A percentile compares a stretch with the other conserved stretches of the same genome.
Conservation (phyloP, 768 basidiomycete genomes). For the Lactifluus piperatus region DNA sequence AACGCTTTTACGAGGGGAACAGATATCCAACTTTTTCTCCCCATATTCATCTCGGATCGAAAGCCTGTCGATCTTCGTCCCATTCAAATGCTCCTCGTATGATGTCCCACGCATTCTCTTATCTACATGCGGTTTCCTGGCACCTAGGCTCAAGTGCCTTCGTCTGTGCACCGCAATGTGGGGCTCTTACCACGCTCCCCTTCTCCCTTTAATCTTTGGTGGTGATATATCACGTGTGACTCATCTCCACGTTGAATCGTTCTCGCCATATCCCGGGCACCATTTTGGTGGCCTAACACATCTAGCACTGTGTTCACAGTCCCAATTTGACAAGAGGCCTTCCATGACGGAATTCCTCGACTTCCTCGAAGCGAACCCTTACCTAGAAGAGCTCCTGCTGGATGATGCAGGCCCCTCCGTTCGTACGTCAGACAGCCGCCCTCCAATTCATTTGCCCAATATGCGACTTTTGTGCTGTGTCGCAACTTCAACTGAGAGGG, state of each 20-base stretch:
- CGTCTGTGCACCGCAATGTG: conserved; percentile 21
- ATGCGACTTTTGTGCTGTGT: conserved; percentile 17
- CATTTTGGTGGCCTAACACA: conserved; percentile 18
- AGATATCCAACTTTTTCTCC: conserved; percentile 18
- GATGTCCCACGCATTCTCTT: conserved; percentile 16
- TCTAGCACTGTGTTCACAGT: conserved; percentile 20
- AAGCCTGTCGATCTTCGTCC: conserved; percentile 14
- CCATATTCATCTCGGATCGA: conserved; percentile 18
- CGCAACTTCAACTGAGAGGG: conserved; percentile 11
- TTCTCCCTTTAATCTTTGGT: conserved; percentile 16
- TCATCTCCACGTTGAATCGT: conserved; percentile 21
- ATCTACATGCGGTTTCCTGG: conserved; percentile 17
- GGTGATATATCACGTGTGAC: conserved; percentile 19
- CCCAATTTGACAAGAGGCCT: conserved; percentile 19
- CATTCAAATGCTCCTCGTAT: conserved; percentile 17
- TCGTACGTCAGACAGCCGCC: conserved; percentile 5
- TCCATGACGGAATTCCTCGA: conserved; percentile 21
- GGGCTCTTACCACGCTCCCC: conserved; percentile 13
- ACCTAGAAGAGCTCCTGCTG: conserved; percentile 19
- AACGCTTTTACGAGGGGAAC: conserved; percentile 18
- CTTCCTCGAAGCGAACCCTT: conserved; percentile 16
- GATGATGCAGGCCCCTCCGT: conserved; percentile 21
- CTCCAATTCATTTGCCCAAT: conserved; percentile 6
- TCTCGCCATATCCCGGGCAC: conserved; percentile 20
- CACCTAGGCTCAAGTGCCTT: conserved; percentile 15